A percentile compares a stretch with the other conserved stretches of the same genome.
These are phyloP conservation scores for Clohesyomyces aquaticus DNA, from an alignment of 495 filamentous ascomycete species.

Conservation along the genomic window DNA sequence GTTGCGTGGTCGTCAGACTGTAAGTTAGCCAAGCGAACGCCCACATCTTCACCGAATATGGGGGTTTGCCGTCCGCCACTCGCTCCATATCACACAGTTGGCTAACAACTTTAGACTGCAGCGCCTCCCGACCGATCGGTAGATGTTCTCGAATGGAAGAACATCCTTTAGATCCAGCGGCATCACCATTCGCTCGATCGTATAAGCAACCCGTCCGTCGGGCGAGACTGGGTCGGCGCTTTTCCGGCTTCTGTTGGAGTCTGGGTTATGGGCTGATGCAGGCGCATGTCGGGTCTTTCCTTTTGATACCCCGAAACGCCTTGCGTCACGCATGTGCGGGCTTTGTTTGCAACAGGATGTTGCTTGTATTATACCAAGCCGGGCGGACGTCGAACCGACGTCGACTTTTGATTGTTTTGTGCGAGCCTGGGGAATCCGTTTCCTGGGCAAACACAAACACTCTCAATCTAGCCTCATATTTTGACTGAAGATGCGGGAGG, in stretches of 20 bases:
- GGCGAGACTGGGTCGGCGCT: background rate
- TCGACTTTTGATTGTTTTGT: too few species aligned
- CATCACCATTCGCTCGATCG: too few species aligned
- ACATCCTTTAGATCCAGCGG: background rate
- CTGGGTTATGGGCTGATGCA: background rate
- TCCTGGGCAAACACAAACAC: too few species aligned
- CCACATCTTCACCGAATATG: too few species aligned
- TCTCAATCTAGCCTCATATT: too few species aligned
- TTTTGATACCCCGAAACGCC: background rate
- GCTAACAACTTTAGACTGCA: background rate
- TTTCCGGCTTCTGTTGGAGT: background rate
- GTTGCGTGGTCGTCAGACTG: background rate
- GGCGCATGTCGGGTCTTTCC: background rate
- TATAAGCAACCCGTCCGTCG: background rate
- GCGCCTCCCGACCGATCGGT: background rate
- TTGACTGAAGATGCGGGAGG: too few species aligned
- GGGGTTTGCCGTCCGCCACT: too few species aligned
- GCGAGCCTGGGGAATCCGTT: too few species aligned
- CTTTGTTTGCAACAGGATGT: background rate
- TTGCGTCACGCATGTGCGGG: background rate
- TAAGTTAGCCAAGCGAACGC: background rate
- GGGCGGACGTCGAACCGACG: too few species aligned
- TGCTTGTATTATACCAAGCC: background rate
- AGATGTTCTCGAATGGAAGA: slow-evolving; percentile 9
- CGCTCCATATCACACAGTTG: background rate